Percentiles rank a stretch among this genome's conserved stretches.
Evolutionary conservation across 768 basidiomycete genomes (phyloP).

Genomic region (Calocybe cyanea): DNA sequence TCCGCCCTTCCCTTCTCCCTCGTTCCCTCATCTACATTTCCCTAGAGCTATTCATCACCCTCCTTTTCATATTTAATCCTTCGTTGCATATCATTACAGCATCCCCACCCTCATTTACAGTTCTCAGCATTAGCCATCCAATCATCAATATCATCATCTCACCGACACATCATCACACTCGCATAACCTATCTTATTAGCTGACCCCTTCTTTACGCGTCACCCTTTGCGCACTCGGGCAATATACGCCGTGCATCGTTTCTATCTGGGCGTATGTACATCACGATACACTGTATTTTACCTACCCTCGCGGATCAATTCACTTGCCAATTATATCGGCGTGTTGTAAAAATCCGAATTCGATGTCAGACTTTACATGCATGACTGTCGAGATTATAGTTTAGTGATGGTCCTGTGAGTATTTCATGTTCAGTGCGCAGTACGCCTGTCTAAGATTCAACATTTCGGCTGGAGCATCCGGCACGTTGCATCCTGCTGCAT

Average conservation of each 20-base stretch:
- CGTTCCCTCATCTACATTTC: conserved; percentile 4
- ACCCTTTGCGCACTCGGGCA: background rate
- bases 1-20: conserved; percentile 2
- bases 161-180: background rate
- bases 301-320: no score
- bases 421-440: no score
- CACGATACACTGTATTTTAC: no score
- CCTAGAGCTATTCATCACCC: no score
- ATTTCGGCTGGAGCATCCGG: background rate
- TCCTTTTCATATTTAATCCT: background rate
- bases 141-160: background rate
- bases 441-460: background rate
- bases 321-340: no score
- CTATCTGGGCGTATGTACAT: no score
- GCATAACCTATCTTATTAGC: background rate
- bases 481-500: background rate
- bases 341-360: no score
- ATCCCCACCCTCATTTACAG: background rate
- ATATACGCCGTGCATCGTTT: background rate
- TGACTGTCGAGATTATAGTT: no score
- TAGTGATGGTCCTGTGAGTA: no score
- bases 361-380: no score
- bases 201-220: background rate
- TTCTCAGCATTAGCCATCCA: background rate
- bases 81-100: background rate